Evolutionary conservation across 106 monocot genomes (phyloP).

Genomic region (Acorus gramineus): DNA sequence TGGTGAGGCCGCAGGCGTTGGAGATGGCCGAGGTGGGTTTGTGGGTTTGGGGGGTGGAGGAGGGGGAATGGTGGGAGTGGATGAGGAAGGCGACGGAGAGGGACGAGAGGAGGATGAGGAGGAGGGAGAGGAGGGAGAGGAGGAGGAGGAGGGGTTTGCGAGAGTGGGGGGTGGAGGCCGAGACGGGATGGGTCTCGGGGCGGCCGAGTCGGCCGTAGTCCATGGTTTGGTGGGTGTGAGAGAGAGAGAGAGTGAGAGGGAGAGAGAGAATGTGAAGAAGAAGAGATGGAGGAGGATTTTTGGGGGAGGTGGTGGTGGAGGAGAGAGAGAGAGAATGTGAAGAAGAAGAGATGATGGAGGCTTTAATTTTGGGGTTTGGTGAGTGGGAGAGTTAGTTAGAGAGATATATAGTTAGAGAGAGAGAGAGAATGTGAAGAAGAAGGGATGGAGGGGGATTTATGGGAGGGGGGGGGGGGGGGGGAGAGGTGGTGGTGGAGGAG

Average conservation of each 20-base stretch:
- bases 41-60: background rate
- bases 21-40: constrained; percentile 39
- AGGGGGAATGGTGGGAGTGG: too few relatives aligned
- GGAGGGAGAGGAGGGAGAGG: constrained; percentile 10
- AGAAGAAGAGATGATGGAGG: too few relatives aligned
- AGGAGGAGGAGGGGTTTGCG: constrained; percentile 10
- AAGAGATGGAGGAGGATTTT: background rate
- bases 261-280: background rate
- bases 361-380: too few relatives aligned
- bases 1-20: constrained; percentile 31
- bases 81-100: background rate
- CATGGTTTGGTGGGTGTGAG: constrained; percentile 11
- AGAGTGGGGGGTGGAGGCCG: background rate
- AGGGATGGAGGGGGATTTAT: background rate
- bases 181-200: constrained; percentile 10
- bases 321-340: background rate
- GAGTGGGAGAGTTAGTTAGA: background rate
- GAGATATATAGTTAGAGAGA: too few relatives aligned
- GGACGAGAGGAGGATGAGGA: constrained; percentile 4
- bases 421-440: too few relatives aligned
- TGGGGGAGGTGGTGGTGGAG: background rate
- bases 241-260: background rate
- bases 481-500: background rate
- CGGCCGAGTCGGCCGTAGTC: constrained; percentile 24
- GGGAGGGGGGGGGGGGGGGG: background rate